These are phyloP conservation scores for Ganoderma lucidum DNA, from an alignment of 1,284 basidiomycete genomes.

Conservation along the genomic window DNA sequence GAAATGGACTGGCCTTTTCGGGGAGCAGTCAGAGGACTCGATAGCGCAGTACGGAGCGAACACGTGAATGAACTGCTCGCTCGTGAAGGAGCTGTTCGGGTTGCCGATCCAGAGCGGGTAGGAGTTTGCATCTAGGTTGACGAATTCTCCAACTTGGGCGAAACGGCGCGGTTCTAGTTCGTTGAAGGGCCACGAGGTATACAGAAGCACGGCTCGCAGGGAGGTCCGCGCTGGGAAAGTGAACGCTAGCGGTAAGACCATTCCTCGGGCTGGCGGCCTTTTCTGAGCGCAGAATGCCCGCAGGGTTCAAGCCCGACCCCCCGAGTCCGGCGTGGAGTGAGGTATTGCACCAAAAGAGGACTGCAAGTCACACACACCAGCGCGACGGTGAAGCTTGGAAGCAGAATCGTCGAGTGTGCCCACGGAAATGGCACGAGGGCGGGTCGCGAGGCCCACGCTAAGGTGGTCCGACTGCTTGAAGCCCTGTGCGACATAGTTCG, in stretches of 20 bases:
- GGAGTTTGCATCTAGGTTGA: slow-evolving; percentile 86
- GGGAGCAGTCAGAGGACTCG: slow-evolving; percentile 94
- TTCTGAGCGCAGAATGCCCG: slow-evolving; percentile 66
- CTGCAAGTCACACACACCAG: slow-evolving; percentile 63
- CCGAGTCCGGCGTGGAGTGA: slow-evolving; percentile 49
- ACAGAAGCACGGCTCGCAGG: slow-evolving; percentile 64
- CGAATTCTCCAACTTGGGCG: slow-evolving; percentile 77
- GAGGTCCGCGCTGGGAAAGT: slow-evolving; percentile 71
- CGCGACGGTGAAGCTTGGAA: slow-evolving; percentile 68
- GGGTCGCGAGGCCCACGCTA: slow-evolving; percentile 52
- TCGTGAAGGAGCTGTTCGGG: slow-evolving; percentile 91
- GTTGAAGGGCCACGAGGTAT: slow-evolving; percentile 67
- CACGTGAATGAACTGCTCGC: slow-evolving; percentile 93
- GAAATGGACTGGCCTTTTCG: slow-evolving; percentile 79
- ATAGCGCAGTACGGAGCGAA: slow-evolving; percentile 98
- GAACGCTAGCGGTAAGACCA: slow-evolving; percentile 65
- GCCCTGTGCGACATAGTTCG: slow-evolving; percentile 71
- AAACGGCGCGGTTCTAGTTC: slow-evolving; percentile 72
- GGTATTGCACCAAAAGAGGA: slow-evolving; percentile 66
- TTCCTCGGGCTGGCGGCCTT: slow-evolving; percentile 56
- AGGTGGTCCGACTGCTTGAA: slow-evolving; percentile 80
- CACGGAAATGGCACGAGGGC: slow-evolving; percentile 92
- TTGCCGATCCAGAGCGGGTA: slow-evolving; percentile 98
- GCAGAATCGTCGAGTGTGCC: slow-evolving; percentile 84
- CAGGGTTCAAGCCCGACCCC: slow-evolving; percentile 51